Base-by-base conservation (phyloP, 2,329 filamentous ascomycete genomes). In the Reticulascus tulasneorum region DNA sequence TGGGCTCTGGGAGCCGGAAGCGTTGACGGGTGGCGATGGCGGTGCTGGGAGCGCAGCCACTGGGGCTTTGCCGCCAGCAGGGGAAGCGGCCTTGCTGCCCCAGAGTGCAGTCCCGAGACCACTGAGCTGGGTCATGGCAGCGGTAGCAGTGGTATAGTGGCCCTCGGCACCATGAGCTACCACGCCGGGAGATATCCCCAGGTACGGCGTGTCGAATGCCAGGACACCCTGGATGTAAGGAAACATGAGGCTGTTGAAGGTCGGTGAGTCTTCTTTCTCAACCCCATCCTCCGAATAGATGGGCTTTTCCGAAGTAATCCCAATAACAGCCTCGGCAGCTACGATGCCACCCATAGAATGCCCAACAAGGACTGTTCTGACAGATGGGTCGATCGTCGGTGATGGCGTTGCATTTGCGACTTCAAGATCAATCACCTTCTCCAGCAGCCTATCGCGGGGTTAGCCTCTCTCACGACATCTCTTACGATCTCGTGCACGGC, bases 321-420 rank as follows among this genome's bases (percentile, higher is more conserved):
- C 75, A 49, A 96, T 77, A 45, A 91, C 71, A 11, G 88, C 84
- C 56, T 97, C 93, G 22, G 89, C 91, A 9, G 88, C 91, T 29
- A 97, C 89, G 51, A 97, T 96, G 50, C 93, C 93, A 49, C 86
- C 86, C 86, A 85, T 96, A 8, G 84, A 90, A 59, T 96, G 90
- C 17, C 90, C 90, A 38, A 94, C 68, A 12, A 96, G 75, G 29
- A 95, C 74, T 19, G 85, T 84, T 52, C 81, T 82, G 15, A 95
- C 87, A 1, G 84, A 88, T 6, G 89, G 88, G 43, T 94, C 87
- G 45, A 94, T 75, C 1, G 86, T 94, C 1, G 90, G 90, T 6
- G 84, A 90, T 2, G 86, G 77, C 1, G 88, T 91, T 29, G 74
- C 73, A 48, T 86, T 84, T 19, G 75, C 80, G 38, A 96, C 90